A percentile compares a stretch with the other conserved stretches of the same genome.
Evolutionary conservation across 2,329 filamentous ascomycete genomes (phyloP).

Genomic region (Colletotrichum gigasporum): DNA sequence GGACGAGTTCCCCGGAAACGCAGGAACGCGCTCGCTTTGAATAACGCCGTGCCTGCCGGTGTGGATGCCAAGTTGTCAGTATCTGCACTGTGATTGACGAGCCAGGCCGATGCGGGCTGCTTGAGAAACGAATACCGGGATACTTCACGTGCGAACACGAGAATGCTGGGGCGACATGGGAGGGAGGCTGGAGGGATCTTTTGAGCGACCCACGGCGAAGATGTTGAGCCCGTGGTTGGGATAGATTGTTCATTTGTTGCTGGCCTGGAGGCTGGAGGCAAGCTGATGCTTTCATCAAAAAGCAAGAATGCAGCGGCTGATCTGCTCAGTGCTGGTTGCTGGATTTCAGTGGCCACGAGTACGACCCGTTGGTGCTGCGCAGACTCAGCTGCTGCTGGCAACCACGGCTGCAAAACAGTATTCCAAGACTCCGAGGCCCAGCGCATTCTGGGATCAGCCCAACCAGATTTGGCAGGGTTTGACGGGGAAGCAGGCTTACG

Average conservation of each 20-base stretch:
- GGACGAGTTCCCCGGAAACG: neutral
- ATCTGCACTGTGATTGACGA: slow-evolving; percentile 9
- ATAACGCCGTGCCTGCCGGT: neutral
- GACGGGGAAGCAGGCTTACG: neutral
- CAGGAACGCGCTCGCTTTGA: slow-evolving; percentile 6
- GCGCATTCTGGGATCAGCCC: neutral
- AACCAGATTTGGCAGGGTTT: neutral
- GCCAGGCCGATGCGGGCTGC: neutral
- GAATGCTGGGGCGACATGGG: slow-evolving; percentile 18
- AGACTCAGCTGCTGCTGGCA: no score
- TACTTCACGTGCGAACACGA: slow-evolving; percentile 16
- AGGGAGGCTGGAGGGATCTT: neutral
- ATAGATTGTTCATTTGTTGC: neutral
- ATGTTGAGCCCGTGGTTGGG: neutral
- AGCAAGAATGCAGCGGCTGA: neutral
- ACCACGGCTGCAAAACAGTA: no score
- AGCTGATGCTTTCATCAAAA: neutral
- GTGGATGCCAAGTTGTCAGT: neutral
- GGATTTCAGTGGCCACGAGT: no score
- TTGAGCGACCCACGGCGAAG: neutral
- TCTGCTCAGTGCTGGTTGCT: no score
- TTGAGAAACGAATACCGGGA: neutral
- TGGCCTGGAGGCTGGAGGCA: no score
- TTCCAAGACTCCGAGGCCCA: no score
- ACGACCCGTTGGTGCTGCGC: no score